Conservation (phyloP, 2,329 filamentous ascomycete genomes). For the Colletotrichum brevisporum region DNA sequence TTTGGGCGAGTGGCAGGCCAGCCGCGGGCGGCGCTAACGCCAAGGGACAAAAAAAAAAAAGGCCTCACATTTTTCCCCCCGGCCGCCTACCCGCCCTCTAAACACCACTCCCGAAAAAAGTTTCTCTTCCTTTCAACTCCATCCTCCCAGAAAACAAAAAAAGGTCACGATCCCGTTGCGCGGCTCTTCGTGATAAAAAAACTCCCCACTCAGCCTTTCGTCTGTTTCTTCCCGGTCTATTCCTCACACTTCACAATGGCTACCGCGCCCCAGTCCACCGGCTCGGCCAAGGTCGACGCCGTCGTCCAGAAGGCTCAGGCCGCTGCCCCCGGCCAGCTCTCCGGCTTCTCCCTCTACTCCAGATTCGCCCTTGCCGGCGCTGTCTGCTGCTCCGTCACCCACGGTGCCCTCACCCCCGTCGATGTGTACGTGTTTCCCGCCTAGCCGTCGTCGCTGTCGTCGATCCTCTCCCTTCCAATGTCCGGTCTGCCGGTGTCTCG, state of each 20-base stretch:
- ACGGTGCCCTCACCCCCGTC: constrained; percentile 96
- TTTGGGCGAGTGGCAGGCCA: constrained; percentile 14
- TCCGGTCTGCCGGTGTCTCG: constrained; percentile 11
- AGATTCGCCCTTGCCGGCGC: constrained; percentile 98
- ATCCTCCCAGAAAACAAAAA: neutral
- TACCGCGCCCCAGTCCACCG: constrained; percentile 52
- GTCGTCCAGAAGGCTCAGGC: constrained; percentile 59
- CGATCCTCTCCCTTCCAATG: neutral
- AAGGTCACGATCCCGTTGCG: constrained; percentile 40
- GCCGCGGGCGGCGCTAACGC: constrained; percentile 28
- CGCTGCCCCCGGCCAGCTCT: constrained; percentile 58
- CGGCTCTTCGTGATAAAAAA: constrained; percentile 38
- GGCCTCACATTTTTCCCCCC: constrained; percentile 40
- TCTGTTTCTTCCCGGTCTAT: constrained; percentile 43
- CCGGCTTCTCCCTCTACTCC: constrained; percentile 83
- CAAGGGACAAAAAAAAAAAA: constrained; percentile 30
- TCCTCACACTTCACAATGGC: constrained; percentile 57
- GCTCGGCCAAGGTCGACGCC: constrained; percentile 61
- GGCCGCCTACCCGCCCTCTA: constrained; percentile 13
- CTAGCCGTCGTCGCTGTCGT: neutral
- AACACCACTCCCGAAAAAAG: constrained; percentile 27
- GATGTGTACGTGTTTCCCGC: constrained; percentile 88
- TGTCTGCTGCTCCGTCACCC: constrained; percentile 97
- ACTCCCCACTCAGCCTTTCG: constrained; percentile 53
- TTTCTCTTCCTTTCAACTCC: constrained; percentile 7